Conservation (phyloP, 257 asterid species). For the Przewalskia tangutica region DNA sequence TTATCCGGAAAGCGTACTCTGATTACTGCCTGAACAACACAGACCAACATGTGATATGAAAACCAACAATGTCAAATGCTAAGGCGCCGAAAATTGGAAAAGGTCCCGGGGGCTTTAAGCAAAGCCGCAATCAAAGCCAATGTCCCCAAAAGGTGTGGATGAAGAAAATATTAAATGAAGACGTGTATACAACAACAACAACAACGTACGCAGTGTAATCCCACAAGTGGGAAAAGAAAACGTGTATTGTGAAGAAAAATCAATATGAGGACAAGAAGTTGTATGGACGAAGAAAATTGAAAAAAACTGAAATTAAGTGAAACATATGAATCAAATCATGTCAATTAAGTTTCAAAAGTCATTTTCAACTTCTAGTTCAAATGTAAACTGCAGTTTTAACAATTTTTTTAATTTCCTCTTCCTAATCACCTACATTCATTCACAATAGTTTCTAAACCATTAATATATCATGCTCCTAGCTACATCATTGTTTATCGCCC, state of each 20-base stretch:
- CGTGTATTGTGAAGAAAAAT: background rate
- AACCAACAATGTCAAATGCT: background rate
- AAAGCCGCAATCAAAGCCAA: background rate
- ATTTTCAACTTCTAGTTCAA: background rate
- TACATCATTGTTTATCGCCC: background rate
- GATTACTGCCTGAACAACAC: slow-evolving; percentile 52
- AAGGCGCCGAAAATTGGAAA: background rate
- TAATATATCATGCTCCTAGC: background rate
- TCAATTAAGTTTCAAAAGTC: background rate
- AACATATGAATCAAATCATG: background rate
- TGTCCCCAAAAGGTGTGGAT: background rate
- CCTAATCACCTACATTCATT: background rate
- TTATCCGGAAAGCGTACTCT: slow-evolving; percentile 95
- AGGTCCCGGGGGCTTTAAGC: background rate
- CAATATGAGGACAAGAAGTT: background rate
- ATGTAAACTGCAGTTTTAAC: background rate
- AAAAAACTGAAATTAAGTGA: background rate
- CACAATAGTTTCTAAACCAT: background rate
- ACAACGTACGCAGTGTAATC: too few relatives aligned
- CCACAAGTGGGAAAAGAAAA: background rate
- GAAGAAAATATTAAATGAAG: background rate
- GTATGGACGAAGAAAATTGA: background rate
- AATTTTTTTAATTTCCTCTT: background rate
- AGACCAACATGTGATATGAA: background rate
- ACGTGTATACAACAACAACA: background rate